Evolutionary conservation across 371 early-diverging fungal species (phyloP).

Genomic region (Amoeboaphelidium protococcarum): DNA sequence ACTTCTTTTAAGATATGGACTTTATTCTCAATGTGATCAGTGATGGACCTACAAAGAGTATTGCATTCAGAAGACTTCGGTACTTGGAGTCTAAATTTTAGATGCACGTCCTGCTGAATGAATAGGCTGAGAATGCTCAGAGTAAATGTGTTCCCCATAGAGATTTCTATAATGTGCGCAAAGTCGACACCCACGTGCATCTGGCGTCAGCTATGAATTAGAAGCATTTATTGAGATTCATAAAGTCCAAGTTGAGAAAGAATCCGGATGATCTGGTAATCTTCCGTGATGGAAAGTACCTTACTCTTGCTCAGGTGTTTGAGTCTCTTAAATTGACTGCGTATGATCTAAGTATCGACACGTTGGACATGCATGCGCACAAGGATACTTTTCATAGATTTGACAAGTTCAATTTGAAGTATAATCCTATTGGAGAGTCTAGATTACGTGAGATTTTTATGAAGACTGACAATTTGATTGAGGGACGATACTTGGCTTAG

Average conservation of each 20-base stretch:
- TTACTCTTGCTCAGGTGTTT: constrained; percentile 45
- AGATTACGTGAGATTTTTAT: constrained; percentile 58
- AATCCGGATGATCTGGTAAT: constrained; percentile 29
- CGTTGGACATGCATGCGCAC: constrained; percentile 82
- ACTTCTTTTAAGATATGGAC: constrained; percentile 71
- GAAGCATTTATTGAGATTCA: constrained; percentile 89
- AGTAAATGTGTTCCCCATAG: constrained; percentile 77
- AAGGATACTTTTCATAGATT: constrained; percentile 56
- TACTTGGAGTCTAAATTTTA: constrained; percentile 86
- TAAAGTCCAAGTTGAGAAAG: constrained; percentile 80
- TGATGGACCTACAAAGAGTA: constrained; percentile 85
- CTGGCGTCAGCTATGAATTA: constrained; percentile 93
- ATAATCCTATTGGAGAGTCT: constrained; percentile 62
- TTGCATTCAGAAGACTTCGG: constrained; percentile 71
- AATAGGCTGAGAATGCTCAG: constrained; percentile 82
- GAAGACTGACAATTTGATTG: constrained; percentile 85
- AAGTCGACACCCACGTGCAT: constrained; percentile 96
- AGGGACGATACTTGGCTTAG: constrained; percentile 79
- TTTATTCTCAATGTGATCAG: constrained; percentile 51
- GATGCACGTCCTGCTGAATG: constrained; percentile 69
- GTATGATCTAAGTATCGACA: constrained; percentile 87
- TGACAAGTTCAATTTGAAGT: constrained; percentile 93
- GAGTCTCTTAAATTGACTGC: constrained; percentile 77
- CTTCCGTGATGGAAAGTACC: constrained; percentile 15
- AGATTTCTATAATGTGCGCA: constrained; percentile 95